Conservation (phyloP, 352 stramenopile species). For the Phytophthora boehmeriae region DNA sequence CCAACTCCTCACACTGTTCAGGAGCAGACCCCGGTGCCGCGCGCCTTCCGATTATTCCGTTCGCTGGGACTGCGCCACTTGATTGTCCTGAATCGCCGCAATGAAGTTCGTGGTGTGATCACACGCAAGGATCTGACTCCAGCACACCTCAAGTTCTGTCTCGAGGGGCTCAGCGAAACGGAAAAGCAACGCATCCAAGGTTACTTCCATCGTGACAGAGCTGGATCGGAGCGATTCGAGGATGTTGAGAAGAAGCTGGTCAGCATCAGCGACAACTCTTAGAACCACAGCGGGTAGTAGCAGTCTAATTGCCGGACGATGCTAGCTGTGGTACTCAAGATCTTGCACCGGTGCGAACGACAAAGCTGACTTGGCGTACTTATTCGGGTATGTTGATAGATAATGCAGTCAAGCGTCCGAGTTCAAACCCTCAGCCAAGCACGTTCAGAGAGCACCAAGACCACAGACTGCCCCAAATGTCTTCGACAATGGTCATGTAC, state of each 20-base stretch:
- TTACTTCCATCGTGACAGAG: slow-evolving; percentile 82
- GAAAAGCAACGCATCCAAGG: slow-evolving; percentile 87
- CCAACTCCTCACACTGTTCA: slow-evolving; percentile 96
- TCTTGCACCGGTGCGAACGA: too few species aligned
- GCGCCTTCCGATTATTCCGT: slow-evolving; percentile 97
- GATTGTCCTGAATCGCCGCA: slow-evolving; percentile 90
- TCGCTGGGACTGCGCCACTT: slow-evolving; percentile 97
- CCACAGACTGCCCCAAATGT: slow-evolving; percentile 31
- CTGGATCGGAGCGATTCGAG: slow-evolving; percentile 73
- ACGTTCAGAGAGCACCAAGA: slow-evolving; percentile 29
- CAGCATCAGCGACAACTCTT: slow-evolving; percentile 87
- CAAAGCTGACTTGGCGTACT: background rate
- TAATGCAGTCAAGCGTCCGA: slow-evolving; percentile 7
- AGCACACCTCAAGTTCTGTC: slow-evolving; percentile 80
- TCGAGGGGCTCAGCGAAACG: slow-evolving; percentile 75
- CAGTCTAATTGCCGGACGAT: slow-evolving; percentile 14
- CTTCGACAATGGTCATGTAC: slow-evolving; percentile 32
- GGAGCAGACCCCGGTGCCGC: slow-evolving; percentile 92
- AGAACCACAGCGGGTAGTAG: slow-evolving; percentile 37
- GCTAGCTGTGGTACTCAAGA: slow-evolving; percentile 22
- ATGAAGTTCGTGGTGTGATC: slow-evolving; percentile 90
- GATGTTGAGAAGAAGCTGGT: slow-evolving; percentile 86
- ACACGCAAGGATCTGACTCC: slow-evolving; percentile 89
- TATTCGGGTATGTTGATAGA: slow-evolving; percentile 2
- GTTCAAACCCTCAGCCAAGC: background rate